Evolutionary conservation across 1,284 basidiomycete genomes (phyloP).

Genomic region (Cryptococcus sp.): DNA sequence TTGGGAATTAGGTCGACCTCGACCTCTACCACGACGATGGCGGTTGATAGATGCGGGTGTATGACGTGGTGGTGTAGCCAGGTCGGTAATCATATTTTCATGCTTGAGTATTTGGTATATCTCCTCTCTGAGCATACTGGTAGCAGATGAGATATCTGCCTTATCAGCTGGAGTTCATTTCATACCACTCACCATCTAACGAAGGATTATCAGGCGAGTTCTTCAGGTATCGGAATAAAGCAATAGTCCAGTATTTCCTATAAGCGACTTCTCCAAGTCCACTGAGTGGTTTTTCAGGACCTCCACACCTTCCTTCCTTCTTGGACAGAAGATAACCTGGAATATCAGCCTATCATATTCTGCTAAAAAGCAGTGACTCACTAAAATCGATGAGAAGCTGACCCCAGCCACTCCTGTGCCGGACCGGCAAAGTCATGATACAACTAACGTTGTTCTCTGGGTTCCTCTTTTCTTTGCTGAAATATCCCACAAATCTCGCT

Average conservation of each 20-base stretch:
- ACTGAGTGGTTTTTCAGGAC: constrained; percentile 89
- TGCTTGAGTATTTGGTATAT: constrained; percentile 72
- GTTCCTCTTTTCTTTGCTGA: constrained; percentile 97
- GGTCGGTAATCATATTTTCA: constrained; percentile 67
- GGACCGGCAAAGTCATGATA: constrained; percentile 97
- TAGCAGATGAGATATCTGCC: constrained; percentile 76
- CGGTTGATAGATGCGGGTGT: constrained; percentile 13
- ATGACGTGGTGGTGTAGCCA: constrained; percentile 22
- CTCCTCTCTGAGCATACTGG: constrained; percentile 89
- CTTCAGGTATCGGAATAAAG: constrained; percentile 76
- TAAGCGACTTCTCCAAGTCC: constrained; percentile 86
- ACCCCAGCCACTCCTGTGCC: constrained; percentile 92
- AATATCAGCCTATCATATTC: constrained; percentile 1
- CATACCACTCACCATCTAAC: constrained; percentile 67
- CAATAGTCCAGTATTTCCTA: constrained; percentile 89
- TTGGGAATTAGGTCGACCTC: constrained; percentile 2
- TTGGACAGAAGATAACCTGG: constrained; percentile 91
- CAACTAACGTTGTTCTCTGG: constrained; percentile 96
- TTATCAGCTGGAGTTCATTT: constrained; percentile 1
- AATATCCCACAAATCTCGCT: constrained; percentile 95
- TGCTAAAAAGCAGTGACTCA: constrained; percentile 56
- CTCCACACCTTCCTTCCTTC: constrained; percentile 82
- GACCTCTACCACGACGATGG: constrained; percentile 9
- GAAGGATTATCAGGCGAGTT: constrained; percentile 56
- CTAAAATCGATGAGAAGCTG: constrained; percentile 94